Percentiles rank a stretch among this genome's conserved stretches.
Conservation (phyloP, 2,329 filamentous ascomycete genomes). For the Pleochaeta shiraiana region DNA sequence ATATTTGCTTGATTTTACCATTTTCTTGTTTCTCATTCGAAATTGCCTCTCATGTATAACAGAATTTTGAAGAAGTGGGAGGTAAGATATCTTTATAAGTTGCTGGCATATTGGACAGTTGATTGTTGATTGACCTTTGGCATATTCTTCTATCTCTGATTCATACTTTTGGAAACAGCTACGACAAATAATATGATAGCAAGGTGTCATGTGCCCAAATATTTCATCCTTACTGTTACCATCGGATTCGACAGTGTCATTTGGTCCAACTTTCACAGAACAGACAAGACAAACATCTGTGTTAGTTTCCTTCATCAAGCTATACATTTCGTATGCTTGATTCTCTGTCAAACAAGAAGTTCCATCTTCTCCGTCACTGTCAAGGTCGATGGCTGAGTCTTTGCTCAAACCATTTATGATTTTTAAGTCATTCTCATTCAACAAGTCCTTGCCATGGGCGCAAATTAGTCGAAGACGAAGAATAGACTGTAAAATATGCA, state of each 20-base stretch:
- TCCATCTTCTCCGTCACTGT: conserved; percentile 40
- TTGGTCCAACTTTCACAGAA: conserved; percentile 36
- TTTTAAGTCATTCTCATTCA: conserved; percentile 65
- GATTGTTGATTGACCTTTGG: conserved; percentile 22
- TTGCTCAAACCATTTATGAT: conserved; percentile 62
- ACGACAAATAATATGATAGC: conserved; percentile 67
- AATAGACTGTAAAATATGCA: conserved; percentile 82
- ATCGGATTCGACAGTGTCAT: conserved; percentile 34
- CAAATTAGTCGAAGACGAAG: conserved; percentile 75
- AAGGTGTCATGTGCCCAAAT: conserved; percentile 63
- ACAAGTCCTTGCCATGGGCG: conserved; percentile 79
- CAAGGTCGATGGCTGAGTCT: conserved; percentile 72
- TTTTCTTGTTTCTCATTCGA: conserved; percentile 12
- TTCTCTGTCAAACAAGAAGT: conserved; percentile 37
- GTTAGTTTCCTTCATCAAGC: conserved; percentile 63
- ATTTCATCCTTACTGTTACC: conserved; percentile 34
- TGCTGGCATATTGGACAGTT: conserved; percentile 48
- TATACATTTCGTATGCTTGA: conserved; percentile 70
- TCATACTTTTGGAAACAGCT: conserved; percentile 43
- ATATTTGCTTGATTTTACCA: conserved; percentile 32
- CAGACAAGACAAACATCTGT: conserved; percentile 54
- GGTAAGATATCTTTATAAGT: conserved; percentile 39
- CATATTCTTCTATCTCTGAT: conserved; percentile 25
- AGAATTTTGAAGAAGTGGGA: conserved; percentile 35
- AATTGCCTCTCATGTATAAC: conserved; percentile 15